Base-by-base conservation (phyloP, 2,329 filamentous ascomycete species). In the Neonectria coccinea region DNA sequence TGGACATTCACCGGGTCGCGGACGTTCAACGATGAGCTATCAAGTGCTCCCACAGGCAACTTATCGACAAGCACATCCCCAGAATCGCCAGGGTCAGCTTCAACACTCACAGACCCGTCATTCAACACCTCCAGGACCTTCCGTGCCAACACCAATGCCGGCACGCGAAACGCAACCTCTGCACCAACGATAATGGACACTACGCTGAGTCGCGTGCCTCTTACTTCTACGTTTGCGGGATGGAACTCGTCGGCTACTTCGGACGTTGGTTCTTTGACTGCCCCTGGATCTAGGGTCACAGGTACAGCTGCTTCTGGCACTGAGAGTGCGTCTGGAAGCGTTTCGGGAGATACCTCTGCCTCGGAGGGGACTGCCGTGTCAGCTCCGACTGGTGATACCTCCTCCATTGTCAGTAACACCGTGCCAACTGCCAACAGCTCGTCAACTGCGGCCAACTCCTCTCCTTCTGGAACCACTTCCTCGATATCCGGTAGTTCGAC, bases 191-290 rank as follows among this genome's bases (percentile, higher is more conserved):
- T 5, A 3, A 9, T 8, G 16, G 16, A 36, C 3, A 51, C 44
- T 20, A 25, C 25, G 8, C 27, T 20, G 11, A 56, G 12, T 14
- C 18, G 9, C 29, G 18, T 12, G 9, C n/a, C 20, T 10, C 56
- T 22, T 4, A 36, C 44, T 6, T 45, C 59, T 12, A 22, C 20
- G 11, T 56, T 56, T 25, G 10, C 51, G 0, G 31, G 45, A 6
- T 65, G 52, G 62, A 65, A 61, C 51, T 59, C 50, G n/a, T 62
- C 63, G 3, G 7, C 48, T 1, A 25, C 29, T 16, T 25, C 53
- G 4, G 25, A 8, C 1, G 52, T 41, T 18, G 16, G 12, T 22
- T 48, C 27, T 3, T 27, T 50, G 14, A 48, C 20, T 18, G 6
- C 14, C 8, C 27, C 48, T 18, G 22, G 9, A 3, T 16, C 41